These are phyloP conservation scores for Teratosphaeria zuluensis DNA, from an alignment of 2,329 filamentous ascomycete genomes.

Conservation along the genomic window DNA sequence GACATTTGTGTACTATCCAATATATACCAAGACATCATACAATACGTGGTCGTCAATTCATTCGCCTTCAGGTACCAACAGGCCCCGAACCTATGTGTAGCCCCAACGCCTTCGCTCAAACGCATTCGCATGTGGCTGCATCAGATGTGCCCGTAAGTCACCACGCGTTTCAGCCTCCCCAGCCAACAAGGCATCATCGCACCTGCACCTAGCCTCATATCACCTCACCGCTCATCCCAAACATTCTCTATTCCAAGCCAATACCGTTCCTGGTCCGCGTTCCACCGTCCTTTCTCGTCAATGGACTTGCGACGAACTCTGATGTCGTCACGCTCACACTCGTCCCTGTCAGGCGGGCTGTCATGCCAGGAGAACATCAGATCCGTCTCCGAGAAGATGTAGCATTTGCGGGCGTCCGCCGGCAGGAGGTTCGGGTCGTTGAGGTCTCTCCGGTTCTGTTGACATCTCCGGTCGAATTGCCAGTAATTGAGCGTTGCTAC, in stretches of 20 bases:
- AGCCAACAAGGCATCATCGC: too few relatives aligned
- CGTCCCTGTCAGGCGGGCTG: conserved; percentile 3
- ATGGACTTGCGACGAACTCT: conserved; percentile 11
- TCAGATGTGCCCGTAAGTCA: too few relatives aligned
- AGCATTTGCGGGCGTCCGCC: conserved; percentile 13
- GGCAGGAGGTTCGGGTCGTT: conserved; percentile 14
- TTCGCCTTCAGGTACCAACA: background rate
- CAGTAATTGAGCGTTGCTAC: conserved; percentile 10
- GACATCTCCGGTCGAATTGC: conserved; percentile 8
- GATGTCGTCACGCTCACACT: conserved; percentile 13
- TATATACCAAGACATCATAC: background rate
- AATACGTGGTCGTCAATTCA: background rate
- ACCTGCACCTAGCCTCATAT: background rate
- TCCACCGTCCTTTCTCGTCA: conserved; percentile 13
- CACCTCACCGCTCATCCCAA: conserved; percentile 13
- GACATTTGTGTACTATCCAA: background rate
- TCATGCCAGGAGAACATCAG: conserved; percentile 20
- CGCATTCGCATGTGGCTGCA: background rate
- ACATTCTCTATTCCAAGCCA: conserved; percentile 21
- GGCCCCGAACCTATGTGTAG: background rate
- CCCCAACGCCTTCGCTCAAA: background rate
- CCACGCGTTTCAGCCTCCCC: too few relatives aligned
- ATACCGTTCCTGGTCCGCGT: conserved; percentile 19
- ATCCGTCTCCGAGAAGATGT: conserved; percentile 17
- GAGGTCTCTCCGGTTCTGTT: conserved; percentile 12